Base-by-base conservation (phyloP, 2,329 filamentous ascomycete species). In the Leptographium procerum region DNA sequence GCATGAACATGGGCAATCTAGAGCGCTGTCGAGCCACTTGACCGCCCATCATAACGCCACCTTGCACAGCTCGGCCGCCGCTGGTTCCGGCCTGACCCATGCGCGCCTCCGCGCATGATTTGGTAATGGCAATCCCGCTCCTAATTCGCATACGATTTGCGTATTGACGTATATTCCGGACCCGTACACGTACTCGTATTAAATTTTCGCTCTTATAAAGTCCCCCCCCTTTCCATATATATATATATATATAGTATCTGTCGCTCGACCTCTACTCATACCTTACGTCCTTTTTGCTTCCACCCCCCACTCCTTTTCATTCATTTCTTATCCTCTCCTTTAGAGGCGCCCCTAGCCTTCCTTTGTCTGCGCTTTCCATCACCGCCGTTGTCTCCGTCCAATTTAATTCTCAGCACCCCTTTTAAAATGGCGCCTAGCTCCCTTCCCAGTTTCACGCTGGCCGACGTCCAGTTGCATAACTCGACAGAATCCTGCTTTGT, bases 401-500 rank as follows among this genome's bases (percentile, higher is more conserved):
- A 16, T 16, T 36, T 29, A 7, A 22, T 28, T 56, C 9, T 47
- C 26, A 10, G 29, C 29, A n/a, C 16, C 31, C 31, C 24, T 26
- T 26, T 26, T 43, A n/a, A 29, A 43, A 96, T 95, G 89, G 88
- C 91, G 65, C 84, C 84, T 67, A 83, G 83, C 69, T 91, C 84
- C 54, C 83, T 97, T 55, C 92, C 92, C 59, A 92, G 87, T 31
- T 86, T 97, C 68, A 86, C 89, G 55, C 80, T 80, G 65, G 82
- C 86, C 64, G 89, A 99, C 70, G 85, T 99, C 68, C 84, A 86
- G 71, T 77, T 84, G 65, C 91, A 95, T 73, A 92, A 88, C 71
- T 86, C 83, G 52, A 75, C 77, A 55, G 83, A 90, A 69, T 95
- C 90, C 54, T 97, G 92, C 77, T 99, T 91, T 77, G 91, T 99